Evolutionary conservation across 208 protist genomes (phyloP), one percentile per base, ranked within the genome.

Genomic region (Crithidia expoeki): DNA sequence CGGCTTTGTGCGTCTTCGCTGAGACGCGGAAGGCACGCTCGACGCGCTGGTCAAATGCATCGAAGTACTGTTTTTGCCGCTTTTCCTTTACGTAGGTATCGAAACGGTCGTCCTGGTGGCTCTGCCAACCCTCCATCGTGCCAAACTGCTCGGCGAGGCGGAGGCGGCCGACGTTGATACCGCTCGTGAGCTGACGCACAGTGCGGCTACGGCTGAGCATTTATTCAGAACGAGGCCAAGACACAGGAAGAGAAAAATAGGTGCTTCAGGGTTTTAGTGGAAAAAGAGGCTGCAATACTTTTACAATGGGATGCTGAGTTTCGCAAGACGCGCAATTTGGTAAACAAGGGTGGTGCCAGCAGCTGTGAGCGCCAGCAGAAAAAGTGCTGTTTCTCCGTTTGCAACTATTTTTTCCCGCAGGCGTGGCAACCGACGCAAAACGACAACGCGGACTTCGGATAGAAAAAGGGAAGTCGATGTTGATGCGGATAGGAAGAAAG

Each of bases 41-140:
- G 3, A 96, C 89, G 1, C 92, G 88, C 64, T 96, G 92, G 56
- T 96, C 92, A 72, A 96, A 96, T 0, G 66, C 80, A 10, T 96
- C 92, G 70, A 83, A 93, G 74, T 66, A 75, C 74, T 94, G 75
- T 65, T 76, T 84, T 40, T 71, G 66, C 23, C 92, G 80, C 76
- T 89, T 85, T 40, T 90, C 81, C 49, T 70, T 68, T 5, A 96
- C 73, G 60, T 90, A 96, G n/a, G 66, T 40, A 72, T 96, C 92
- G 64, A 96, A 94, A 49, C 86, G 74, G 27, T 61, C 11, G 61
- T 84, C 71, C 50, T 90, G 85, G 12, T 49, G 62, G 0, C 64
- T 27, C 72, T 96, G 88, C 88, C 88, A 96, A 23, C 90, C 88
- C 5, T 91, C 81, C 88, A 96, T 93, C 5, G 84, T 80, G 50